These are phyloP conservation scores for Rhodotorula sp. DNA, from an alignment of 1,284 basidiomycete species.

Conservation along the genomic window DNA sequence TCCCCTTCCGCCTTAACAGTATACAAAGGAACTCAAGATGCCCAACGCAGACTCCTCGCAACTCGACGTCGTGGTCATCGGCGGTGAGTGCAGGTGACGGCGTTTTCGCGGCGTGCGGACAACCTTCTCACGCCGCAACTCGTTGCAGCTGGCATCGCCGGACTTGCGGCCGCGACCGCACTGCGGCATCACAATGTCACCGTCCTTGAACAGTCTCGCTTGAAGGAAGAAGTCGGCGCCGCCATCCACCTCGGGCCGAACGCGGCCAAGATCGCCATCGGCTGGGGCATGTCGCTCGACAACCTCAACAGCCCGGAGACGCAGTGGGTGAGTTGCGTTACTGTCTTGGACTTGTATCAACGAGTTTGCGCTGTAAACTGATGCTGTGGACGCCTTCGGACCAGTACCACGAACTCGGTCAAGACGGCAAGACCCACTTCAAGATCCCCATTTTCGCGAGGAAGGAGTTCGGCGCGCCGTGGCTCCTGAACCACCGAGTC, in stretches of 20 bases:
- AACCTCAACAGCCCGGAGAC: slow-evolving; percentile 11
- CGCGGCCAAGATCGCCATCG: slow-evolving; percentile 35
- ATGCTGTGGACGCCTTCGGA: background rate
- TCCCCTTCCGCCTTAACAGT: background rate
- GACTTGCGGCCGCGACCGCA: slow-evolving; percentile 41
- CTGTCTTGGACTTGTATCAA: background rate
- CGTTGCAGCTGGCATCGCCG: slow-evolving; percentile 41
- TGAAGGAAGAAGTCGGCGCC: slow-evolving; percentile 45
- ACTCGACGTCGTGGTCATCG: slow-evolving; percentile 42
- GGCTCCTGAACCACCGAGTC: slow-evolving; percentile 48
- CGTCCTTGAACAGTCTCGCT: slow-evolving; percentile 41
- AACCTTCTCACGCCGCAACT: background rate
- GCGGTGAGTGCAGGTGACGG: slow-evolving; percentile 6
- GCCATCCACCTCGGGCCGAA: slow-evolving; percentile 46
- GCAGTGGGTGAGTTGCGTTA: background rate
- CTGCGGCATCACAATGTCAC: slow-evolving; percentile 44
- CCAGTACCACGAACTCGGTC: slow-evolving; percentile 27
- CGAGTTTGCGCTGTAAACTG: background rate
- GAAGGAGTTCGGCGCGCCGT: slow-evolving; percentile 40
- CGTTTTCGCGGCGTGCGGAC: too few species aligned
- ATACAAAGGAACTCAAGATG: background rate
- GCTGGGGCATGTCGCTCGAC: slow-evolving; percentile 27
- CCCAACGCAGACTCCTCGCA: slow-evolving; percentile 2
- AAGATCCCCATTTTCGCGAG: slow-evolving; percentile 17
- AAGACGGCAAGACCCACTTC: slow-evolving; percentile 17